These are phyloP conservation scores for Cladophialophora bantiana DNA, from an alignment of 2,329 filamentous ascomycete genomes.

Conservation along the genomic window DNA sequence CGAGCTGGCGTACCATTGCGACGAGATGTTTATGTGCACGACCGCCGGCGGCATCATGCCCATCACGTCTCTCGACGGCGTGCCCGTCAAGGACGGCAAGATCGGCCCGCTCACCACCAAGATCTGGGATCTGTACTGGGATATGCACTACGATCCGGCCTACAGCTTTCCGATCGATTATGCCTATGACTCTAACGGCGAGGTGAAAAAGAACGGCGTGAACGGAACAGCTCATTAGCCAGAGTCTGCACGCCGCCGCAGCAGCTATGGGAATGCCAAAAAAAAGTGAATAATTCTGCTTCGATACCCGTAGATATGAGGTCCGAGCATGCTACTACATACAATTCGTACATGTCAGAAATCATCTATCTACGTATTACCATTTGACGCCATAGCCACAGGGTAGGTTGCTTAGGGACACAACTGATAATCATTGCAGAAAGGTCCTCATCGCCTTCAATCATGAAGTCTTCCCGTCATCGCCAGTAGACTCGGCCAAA, in stretches of 20 bases:
- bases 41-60: constrained; percentile 63
- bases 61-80: constrained; percentile 56
- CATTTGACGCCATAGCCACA: background rate
- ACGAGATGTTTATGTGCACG: constrained; percentile 62
- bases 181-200: constrained; percentile 1
- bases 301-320: no score
- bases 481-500: background rate
- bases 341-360: no score
- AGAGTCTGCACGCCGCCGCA: no score
- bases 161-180: constrained; percentile 46
- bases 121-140: constrained; percentile 62
- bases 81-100: constrained; percentile 51
- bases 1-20: constrained; percentile 50
- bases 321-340: no score
- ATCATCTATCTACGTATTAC: no score
- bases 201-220: constrained; percentile 12
- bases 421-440: no score
- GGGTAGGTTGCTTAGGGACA: no score
- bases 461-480: constrained; percentile 1
- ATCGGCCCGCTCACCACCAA: constrained; percentile 55
- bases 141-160: constrained; percentile 52
- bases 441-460: no score
- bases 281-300: no score
- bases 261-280: background rate
- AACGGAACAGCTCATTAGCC: constrained; percentile 8